Conservation (phyloP, 148 eudicot species). For the Amaranthus cruentus region DNA sequence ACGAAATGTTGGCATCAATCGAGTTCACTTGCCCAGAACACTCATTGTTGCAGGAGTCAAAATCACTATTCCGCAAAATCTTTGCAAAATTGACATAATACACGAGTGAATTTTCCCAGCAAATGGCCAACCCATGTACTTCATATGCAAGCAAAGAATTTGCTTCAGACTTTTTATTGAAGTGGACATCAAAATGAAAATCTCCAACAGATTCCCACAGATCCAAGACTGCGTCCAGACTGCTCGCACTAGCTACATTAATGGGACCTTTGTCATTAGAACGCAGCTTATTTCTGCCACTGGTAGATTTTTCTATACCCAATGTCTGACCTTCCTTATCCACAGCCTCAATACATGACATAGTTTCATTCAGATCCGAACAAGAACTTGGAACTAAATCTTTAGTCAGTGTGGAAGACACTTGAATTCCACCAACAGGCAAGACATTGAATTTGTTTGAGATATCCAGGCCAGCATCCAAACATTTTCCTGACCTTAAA, state of each 20-base stretch:
- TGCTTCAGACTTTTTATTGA: slow-evolving; percentile 59
- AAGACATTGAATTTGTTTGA: slow-evolving; percentile 25
- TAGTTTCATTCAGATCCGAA: slow-evolving; percentile 22
- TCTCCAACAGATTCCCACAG: slow-evolving; percentile 66
- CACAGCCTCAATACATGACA: slow-evolving; percentile 15
- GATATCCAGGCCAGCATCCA: slow-evolving; percentile 28
- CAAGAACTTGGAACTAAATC: slow-evolving; percentile 19
- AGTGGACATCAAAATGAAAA: slow-evolving; percentile 83
- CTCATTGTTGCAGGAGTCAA: slow-evolving; percentile 19
- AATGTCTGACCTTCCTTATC: slow-evolving; percentile 19
- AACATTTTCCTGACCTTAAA: slow-evolving; percentile 27
- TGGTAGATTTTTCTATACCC: slow-evolving; percentile 25
- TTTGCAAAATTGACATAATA: slow-evolving; percentile 78
- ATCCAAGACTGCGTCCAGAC: slow-evolving; percentile 74
- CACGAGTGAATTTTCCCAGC: slow-evolving; percentile 87
- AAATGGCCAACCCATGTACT: slow-evolving; percentile 79
- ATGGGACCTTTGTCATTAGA: slow-evolving; percentile 58
- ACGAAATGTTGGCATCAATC: slow-evolving; percentile 28
- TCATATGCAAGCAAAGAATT: slow-evolving; percentile 56
- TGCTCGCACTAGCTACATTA: slow-evolving; percentile 49
- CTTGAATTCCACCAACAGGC: slow-evolving; percentile 20
- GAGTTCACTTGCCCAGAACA: slow-evolving; percentile 28
- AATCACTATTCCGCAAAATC: slow-evolving; percentile 41
- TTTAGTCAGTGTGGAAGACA: slow-evolving; percentile 19
- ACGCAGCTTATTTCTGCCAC: slow-evolving; percentile 23